Percentiles rank a stretch among this genome's conserved stretches.
These are phyloP conservation scores for Dendrobium chrysotoxum DNA, from an alignment of 106 monocot genomes.

Conservation along the genomic window DNA sequence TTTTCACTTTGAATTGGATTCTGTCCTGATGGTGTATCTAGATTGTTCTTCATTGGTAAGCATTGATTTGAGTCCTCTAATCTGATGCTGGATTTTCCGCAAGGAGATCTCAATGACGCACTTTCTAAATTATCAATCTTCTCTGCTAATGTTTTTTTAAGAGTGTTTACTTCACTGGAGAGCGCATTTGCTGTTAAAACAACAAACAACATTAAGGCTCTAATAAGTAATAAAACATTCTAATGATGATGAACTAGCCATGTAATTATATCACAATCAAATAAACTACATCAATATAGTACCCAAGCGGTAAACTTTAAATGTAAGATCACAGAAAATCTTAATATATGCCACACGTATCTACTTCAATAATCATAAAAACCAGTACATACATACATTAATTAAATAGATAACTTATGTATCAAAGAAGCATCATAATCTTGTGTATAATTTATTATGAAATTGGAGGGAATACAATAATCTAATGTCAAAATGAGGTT, in stretches of 20 bases:
- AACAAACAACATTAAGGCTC: background rate
- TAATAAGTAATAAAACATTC: background rate
- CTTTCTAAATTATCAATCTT: conserved; percentile 12
- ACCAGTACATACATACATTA: too few species aligned
- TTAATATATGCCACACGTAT: background rate
- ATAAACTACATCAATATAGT: background rate
- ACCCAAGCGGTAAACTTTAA: background rate
- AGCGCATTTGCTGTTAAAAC: conserved; percentile 36
- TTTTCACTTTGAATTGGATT: conserved; percentile 15
- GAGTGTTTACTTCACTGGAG: conserved; percentile 39
- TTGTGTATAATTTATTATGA: too few species aligned
- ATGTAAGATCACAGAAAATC: background rate
- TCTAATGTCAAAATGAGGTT: background rate
- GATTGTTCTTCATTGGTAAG: conserved; percentile 13
- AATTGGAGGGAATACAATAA: background rate
- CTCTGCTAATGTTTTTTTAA: conserved; percentile 26
- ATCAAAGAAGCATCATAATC: too few species aligned
- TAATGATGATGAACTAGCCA: background rate
- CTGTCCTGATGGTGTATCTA: background rate
- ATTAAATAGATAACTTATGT: too few species aligned
- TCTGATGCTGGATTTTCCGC: too few species aligned
- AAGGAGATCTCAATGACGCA: background rate
- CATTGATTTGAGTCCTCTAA: conserved; percentile 2
- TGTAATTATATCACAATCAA: background rate
- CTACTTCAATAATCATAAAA: background rate